Evolutionary conservation across 2,329 filamentous ascomycete species (phyloP), one percentile per base, ranked within the genome.

Genomic region (Clarireedia homoeocarpa): DNA sequence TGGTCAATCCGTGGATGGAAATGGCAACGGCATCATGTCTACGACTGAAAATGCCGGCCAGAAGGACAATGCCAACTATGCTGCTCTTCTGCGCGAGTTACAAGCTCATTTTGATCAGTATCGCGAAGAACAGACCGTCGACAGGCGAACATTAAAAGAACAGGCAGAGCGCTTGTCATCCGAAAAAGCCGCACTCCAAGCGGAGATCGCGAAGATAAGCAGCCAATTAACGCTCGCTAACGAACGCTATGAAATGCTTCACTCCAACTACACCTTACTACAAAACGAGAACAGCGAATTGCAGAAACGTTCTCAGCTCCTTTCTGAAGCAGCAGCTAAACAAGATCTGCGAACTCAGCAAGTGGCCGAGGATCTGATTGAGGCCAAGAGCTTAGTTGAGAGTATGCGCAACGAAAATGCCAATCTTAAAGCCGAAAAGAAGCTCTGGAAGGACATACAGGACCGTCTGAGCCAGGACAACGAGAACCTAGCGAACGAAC

Each of bases 401-500:
- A 91, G 90, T 66, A 81, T 96, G 71, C 87, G 91, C 52, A 91
- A 90, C 62, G 94, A 99, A 69, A 90, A 86, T 53, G 86, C 91
- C 15, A 96, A 97, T 67, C 80, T 96, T 36, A 96, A 95, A 71
- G 91, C 92, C 0, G 92, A 97, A 71, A 96, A 96, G 73, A 88
- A 90, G 39, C 78, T 99, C 9, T 96, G 89, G 88, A 95, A 94
- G 74, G 89, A 87, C 55, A 95, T 96, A 36, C 91, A 97, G 69
- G 86, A 88, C 61, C 85, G 95, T 52, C 77, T 97, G 45, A 87
- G 83, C 60, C 89, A 94, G 65, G 91, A 97, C 67, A 96, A 94
- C 61, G 90, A 96, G 67, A 83, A 75, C 20, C 76, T 97, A 12
- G 80, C 88, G 44, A 89, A 95, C 58, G 94, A 99, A 70, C 88